phyloP scores from a whole-genome alignment of 495 filamentous ascomycete genomes.

The Aspergillus bridgeri region DNA sequence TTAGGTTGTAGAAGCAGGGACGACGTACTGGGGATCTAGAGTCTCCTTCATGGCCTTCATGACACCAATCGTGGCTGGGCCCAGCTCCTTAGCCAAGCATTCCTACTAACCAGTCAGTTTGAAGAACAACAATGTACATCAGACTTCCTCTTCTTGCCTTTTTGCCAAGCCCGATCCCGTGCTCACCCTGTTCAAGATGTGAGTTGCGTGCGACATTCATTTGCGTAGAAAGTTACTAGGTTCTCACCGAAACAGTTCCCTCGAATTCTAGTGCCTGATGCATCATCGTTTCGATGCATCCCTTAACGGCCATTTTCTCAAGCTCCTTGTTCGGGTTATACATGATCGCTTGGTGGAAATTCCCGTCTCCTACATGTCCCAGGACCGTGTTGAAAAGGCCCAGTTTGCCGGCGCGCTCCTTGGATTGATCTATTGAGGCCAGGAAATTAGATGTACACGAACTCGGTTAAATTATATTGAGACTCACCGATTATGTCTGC shows the following conservation, averaged over 20 bases:
- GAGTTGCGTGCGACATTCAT: background rate
- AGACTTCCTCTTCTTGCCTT: constrained; percentile 36
- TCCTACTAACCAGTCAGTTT: constrained; percentile 12
- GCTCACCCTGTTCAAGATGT: constrained; percentile 54
- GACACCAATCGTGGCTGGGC: constrained; percentile 66
- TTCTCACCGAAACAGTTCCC: constrained; percentile 53
- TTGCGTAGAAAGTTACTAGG: background rate
- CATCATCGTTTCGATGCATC: constrained; percentile 80
- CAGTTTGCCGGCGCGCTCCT: constrained; percentile 75
- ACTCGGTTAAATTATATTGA: background rate
- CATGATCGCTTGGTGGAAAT: constrained; percentile 85
- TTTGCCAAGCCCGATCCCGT: constrained; percentile 81
- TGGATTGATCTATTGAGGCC: constrained; percentile 58
- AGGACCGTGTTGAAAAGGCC: constrained; percentile 78
- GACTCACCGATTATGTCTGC: constrained; percentile 68
- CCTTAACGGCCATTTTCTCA: constrained; percentile 56
- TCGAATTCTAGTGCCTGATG: constrained; percentile 82
- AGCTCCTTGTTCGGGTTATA: constrained; percentile 60
- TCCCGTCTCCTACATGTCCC: constrained; percentile 81
- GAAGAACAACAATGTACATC: too few relatives aligned
- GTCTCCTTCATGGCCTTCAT: constrained; percentile 78
- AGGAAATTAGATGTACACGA: constrained; percentile 30
- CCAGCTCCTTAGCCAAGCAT: constrained; percentile 69
- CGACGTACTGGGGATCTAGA: constrained; percentile 59
- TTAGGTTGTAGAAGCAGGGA: background rate